Conservation (phyloP, 2,329 filamentous ascomycete species). For the Xylaria sp. region DNA sequence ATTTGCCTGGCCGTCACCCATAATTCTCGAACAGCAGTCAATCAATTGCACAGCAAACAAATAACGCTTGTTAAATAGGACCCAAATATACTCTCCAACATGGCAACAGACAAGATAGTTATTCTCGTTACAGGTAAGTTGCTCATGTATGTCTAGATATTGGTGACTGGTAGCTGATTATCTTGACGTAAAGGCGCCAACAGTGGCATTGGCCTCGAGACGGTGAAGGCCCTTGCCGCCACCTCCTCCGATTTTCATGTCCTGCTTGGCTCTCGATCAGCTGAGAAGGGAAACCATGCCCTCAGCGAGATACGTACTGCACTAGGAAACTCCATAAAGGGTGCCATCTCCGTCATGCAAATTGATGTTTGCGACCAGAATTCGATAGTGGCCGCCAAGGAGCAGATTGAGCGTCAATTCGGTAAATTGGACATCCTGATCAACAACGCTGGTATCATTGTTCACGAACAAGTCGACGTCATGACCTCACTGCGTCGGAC, state of each 20-base stretch:
- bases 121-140: slow-evolving; percentile 49
- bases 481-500: slow-evolving; percentile 64
- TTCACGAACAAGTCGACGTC: slow-evolving; percentile 59
- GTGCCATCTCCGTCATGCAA: slow-evolving; percentile 65
- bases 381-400: slow-evolving; percentile 63
- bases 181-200: slow-evolving; percentile 51
- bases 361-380: slow-evolving; percentile 69
- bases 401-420: slow-evolving; percentile 60
- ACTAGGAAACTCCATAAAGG: slow-evolving; percentile 53
- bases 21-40: background rate
- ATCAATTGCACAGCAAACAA: background rate
- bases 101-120: slow-evolving; percentile 43
- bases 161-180: background rate
- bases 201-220: slow-evolving; percentile 59
- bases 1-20: background rate
- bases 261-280: slow-evolving; percentile 52
- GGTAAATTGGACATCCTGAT: slow-evolving; percentile 65
- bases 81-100: background rate
- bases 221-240: slow-evolving; percentile 50
- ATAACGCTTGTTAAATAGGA: background rate
- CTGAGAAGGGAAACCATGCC: slow-evolving; percentile 52
- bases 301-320: slow-evolving; percentile 39
- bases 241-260: slow-evolving; percentile 54
- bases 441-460: slow-evolving; percentile 68
- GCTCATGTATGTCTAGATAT: background rate